phyloP scores from a whole-genome alignment of 257 asterid species.

The Jacaranda mimosifolia region DNA sequence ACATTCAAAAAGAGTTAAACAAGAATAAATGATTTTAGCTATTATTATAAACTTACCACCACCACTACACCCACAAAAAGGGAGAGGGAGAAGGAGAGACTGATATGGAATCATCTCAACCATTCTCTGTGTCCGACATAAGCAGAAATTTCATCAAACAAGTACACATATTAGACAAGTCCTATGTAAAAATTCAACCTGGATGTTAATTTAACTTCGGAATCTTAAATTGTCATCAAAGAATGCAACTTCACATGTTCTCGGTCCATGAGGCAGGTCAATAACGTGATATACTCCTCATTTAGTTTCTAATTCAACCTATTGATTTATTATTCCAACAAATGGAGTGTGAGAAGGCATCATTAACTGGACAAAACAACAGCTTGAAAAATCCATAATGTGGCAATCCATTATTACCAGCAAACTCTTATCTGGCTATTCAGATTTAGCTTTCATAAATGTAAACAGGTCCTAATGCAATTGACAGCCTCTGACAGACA shows the following conservation, averaged over 20 bases:
- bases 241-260: constrained; percentile 29
- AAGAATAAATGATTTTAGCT: not conserved
- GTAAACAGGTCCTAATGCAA: not conserved
- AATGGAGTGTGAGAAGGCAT: not conserved
- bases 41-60: not conserved
- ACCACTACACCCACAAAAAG: not conserved
- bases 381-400: not conserved
- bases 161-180: constrained; percentile 19
- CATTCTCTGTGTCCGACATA: not conserved
- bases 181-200: not conserved
- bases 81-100: not conserved
- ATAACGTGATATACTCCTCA: not conserved
- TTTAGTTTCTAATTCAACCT: not conserved
- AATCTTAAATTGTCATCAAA: constrained; percentile 25
- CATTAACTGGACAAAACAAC: not conserved
- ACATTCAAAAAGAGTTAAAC: not conserved
- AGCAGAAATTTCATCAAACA: not conserved
- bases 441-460: not conserved
- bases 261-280: constrained; percentile 4
- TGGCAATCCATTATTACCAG: not conserved
- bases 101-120: constrained; percentile 9
- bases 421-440: not conserved
- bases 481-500: not conserved
- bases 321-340: not conserved
- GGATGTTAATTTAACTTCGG: not conserved